phyloP scores from a whole-genome alignment of 129 eudicot species.

The Artemisia tridentata region DNA sequence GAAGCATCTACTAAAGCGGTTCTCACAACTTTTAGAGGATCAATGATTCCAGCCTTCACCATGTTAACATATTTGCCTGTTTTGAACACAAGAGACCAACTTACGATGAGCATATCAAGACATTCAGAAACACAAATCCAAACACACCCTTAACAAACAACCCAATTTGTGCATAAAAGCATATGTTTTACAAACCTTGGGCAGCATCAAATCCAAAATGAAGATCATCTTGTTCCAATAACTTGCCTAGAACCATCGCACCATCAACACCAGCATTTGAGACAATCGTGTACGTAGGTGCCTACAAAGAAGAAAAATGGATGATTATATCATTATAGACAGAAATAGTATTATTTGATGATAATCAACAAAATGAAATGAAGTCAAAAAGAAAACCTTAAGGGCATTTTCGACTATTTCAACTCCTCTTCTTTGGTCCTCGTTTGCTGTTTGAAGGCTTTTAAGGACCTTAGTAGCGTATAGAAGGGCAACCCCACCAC shows the following conservation, averaged over 20 bases:
- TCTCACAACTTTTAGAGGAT: slow-evolving; percentile 87
- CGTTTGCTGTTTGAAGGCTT: slow-evolving; percentile 65
- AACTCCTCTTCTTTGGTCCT: slow-evolving; percentile 81
- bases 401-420: slow-evolving; percentile 80
- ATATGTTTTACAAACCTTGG: slow-evolving; percentile 59
- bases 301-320: slow-evolving; percentile 36
- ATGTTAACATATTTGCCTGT: slow-evolving; percentile 75
- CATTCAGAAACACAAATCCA: background rate
- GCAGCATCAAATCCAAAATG: slow-evolving; percentile 85
- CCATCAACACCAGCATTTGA: slow-evolving; percentile 94
- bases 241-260: slow-evolving; percentile 69
- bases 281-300: slow-evolving; percentile 73
- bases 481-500: slow-evolving; percentile 95
- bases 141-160: background rate
- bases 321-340: background rate
- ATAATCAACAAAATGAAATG: slow-evolving; percentile 13
- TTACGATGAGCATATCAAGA: no score
- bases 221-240: slow-evolving; percentile 77
- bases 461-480: slow-evolving; percentile 76
- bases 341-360: background rate
- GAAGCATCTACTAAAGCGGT: slow-evolving; percentile 93
- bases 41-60: slow-evolving; percentile 90
- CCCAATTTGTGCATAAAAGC: background rate
- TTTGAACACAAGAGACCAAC: slow-evolving; percentile 3
- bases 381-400: slow-evolving; percentile 44